Conservation (phyloP, 2,329 filamentous ascomycete genomes). For the Paecilomyces variotii region DNA sequence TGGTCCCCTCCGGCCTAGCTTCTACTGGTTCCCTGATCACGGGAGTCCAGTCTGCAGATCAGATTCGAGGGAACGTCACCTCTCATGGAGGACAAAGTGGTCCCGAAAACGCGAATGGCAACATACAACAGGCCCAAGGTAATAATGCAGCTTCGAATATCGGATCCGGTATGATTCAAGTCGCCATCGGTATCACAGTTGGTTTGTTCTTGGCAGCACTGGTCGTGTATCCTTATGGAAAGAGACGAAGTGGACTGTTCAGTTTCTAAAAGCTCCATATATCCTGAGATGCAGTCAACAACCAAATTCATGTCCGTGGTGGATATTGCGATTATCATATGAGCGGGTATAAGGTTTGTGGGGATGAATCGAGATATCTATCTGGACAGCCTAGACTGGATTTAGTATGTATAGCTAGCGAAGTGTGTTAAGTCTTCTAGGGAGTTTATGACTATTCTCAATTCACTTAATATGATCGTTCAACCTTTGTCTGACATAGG, state of each 20-base stretch:
- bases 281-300: background rate
- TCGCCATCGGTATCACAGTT: slow-evolving; percentile 46
- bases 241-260: slow-evolving; percentile 44
- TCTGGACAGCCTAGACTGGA: no score
- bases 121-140: background rate
- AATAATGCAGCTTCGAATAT: slow-evolving; percentile 9
- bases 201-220: slow-evolving; percentile 45
- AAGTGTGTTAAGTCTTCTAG: no score
- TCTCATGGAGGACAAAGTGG: slow-evolving; percentile 2
- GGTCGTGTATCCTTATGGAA: slow-evolving; percentile 44
- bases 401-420: no score
- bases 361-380: no score
- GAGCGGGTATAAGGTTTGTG: background rate
- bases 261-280: slow-evolving; percentile 17
- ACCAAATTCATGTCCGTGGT: no score
- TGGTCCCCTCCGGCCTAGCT: slow-evolving; percentile 52
- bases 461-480: no score
- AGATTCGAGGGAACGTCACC: slow-evolving; percentile 34
- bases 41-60: slow-evolving; percentile 47
- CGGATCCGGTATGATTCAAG: slow-evolving; percentile 40
- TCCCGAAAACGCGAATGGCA: background rate
- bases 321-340: background rate
- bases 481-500: no score
- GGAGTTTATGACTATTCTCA: no score
- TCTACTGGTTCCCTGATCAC: slow-evolving; percentile 48